Evolutionary conservation across 163 green algal species (phyloP), one percentile per base, ranked within the genome.

Genomic region (Chloromonas sp.): DNA sequence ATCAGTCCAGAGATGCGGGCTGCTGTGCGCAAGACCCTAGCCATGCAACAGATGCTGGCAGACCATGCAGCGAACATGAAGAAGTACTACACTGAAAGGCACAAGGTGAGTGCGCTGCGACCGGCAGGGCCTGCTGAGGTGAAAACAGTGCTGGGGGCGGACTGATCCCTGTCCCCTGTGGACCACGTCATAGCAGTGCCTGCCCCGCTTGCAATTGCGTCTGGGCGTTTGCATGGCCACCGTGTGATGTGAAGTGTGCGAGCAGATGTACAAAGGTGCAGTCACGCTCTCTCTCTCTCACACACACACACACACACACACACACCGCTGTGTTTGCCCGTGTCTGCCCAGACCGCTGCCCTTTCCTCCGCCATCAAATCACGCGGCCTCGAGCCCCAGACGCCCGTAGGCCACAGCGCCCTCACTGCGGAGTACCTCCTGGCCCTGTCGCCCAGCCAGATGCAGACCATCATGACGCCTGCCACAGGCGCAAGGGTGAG

Each of bases 11-110:
- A 84, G 1, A 79, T 79, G 70, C 81, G 81, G 0, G 81, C 70
- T 8, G 81, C 81, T 3, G 81, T 84, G n/a, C 81, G 81, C n/a
- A 60, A 60, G 14, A 79, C 81, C 2, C 81, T 84, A 2, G 81
- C 81, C 62, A 84, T 84, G 81, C 79, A 84, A 14, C 57, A 84
- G 13, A 79, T 79, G 71, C 36, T 79, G 13, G 13, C 13, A 36
- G 13, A 79, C 13, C 71, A 79, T 14, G 13, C 11, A 14, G 71
- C 13, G 13, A 58, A 36, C 13, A 79, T 79, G 71, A 79, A 79
- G 14, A 79, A 79, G 71, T 79, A 79, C 71, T 36, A 36, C 71
- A 58, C 5, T 3, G 5, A 36, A 3, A 11, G 71, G 13, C 71
- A 14, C 71, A 79, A 79, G 14, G 13, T 59, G 71, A 2, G 58